These are phyloP conservation scores for Fusarium sp. DNA, from an alignment of 2,329 filamentous ascomycete genomes.

Conservation along the genomic window DNA sequence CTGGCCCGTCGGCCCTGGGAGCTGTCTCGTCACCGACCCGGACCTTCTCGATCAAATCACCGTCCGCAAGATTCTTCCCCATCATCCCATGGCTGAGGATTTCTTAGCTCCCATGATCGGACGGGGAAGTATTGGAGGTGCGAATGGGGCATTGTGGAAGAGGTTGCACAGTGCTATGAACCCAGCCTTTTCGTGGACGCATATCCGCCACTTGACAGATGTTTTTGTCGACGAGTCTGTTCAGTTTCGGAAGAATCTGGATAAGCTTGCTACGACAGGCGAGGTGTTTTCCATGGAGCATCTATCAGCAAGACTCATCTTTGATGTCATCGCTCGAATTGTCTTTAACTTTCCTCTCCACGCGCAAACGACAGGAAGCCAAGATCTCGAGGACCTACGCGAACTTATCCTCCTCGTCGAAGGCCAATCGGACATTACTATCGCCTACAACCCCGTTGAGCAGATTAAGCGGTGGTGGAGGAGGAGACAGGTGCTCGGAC, in stretches of 20 bases:
- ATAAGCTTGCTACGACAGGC: background rate
- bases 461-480: constrained; percentile 18
- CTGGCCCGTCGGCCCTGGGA: constrained; percentile 11
- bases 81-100: constrained; percentile 1
- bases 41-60: constrained; percentile 15
- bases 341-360: background rate
- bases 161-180: background rate
- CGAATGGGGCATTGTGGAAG: constrained; percentile 9
- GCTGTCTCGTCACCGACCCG: constrained; percentile 1
- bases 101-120: constrained; percentile 12
- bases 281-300: constrained; percentile 28
- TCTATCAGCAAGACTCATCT: background rate
- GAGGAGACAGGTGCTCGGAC: background rate
- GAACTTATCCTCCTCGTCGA: constrained; percentile 12
- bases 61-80: background rate
- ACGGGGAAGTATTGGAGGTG: background rate
- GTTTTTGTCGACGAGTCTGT: constrained; percentile 15
- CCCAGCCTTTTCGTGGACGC: constrained; percentile 9
- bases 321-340: background rate
- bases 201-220: background rate
- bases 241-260: background rate
- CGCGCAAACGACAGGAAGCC: constrained; percentile 16
- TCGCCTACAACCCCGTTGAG: constrained; percentile 9
- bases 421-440: background rate
- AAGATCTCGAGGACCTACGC: constrained; percentile 4